phyloP scores from a whole-genome alignment of 75 land plant genomes.

The Gnetum montanum region DNA sequence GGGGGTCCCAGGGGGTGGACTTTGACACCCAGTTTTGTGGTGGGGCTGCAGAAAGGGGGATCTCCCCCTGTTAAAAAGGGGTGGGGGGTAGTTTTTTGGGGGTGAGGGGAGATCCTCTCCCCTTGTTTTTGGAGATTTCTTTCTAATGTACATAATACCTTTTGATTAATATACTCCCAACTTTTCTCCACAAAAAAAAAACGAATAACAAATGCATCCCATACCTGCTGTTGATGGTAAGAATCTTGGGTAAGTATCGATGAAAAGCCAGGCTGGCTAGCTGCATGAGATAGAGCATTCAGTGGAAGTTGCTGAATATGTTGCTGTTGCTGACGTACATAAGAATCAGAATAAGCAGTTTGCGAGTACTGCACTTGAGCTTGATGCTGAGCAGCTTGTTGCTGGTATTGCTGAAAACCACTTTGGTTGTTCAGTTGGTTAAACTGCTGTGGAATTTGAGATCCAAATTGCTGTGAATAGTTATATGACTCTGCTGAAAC shows the following conservation, averaged over 20 bases:
- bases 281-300: slow-evolving; percentile 1
- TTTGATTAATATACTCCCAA: too few relatives aligned
- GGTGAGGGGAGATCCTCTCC: too few relatives aligned
- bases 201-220: too few relatives aligned
- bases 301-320: neutral
- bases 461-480: slow-evolving; percentile 10
- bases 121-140: too few relatives aligned
- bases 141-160: too few relatives aligned
- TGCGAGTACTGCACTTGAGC: slow-evolving; percentile 7
- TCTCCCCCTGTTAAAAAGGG: too few relatives aligned
- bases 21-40: too few relatives aligned
- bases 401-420: slow-evolving; percentile 2
- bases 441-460: slow-evolving; percentile 15
- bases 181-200: too few relatives aligned
- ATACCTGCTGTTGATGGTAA: slow-evolving; percentile 19
- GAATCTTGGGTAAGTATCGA: neutral
- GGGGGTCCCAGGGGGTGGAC: too few relatives aligned
- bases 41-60: too few relatives aligned
- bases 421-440: slow-evolving; percentile 3
- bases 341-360: neutral
- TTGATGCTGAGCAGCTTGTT: slow-evolving; percentile 9
- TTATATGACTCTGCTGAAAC: too few relatives aligned
- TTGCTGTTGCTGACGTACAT: neutral
- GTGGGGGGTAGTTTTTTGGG: too few relatives aligned
- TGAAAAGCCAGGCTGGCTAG: neutral